Base-by-base conservation (phyloP, 2,329 filamentous ascomycete genomes). In the Neofusicoccum kwambonambiense region DNA sequence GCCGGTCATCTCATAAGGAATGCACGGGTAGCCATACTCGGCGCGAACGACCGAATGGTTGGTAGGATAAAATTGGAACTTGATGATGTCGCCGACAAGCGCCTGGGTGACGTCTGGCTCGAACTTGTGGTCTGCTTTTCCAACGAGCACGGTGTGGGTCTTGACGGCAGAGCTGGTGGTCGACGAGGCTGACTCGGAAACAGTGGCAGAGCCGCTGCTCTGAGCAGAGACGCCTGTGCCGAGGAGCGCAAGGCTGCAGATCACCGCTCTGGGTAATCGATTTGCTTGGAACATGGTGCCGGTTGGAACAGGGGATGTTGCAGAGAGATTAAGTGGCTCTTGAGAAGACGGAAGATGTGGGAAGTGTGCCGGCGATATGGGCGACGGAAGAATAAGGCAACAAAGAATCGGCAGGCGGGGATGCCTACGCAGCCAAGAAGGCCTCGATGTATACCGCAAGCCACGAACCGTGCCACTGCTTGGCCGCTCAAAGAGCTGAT, bases 41-140 rank as follows among this genome's bases (percentile, higher is more conserved):
- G 78, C 76, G 42, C 76, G 71, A 17, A 78, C 75, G 3, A 82
- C 79, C 0, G 78, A 80, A 64, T 82, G 79, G 62, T 80, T 79
- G 11, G 72, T 71, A 6, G 78, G 75, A 39, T 73, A 80, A 69
- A 81, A 81, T 45, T 73, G 64, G 65, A 78, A 78, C 19, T 67
- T 65, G 9, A 79, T 66, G 4, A 69, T 76, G 64, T 81, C 79
- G 34, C 78, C 79, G 3, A 54, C 52, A 8, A 27, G 31, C 15
- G 62, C 62, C 22, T 64, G 62, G 12, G 52, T 54, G 11, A 64
- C 62, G 19, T 64, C 62, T 41, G 62, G 62, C 17, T 64, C 51
- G 11, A 64, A 57, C n/a, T 64, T 64, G 44, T 64, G 62, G n/a
- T 64, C 62, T 41, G 51, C 42, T 37, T 64, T 64, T 11, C 62